A percentile compares a stretch with the other conserved stretches of the same genome.
These are phyloP conservation scores for Fusarium sp. DNA, from an alignment of 2,329 filamentous ascomycete species.

Conservation along the genomic window DNA sequence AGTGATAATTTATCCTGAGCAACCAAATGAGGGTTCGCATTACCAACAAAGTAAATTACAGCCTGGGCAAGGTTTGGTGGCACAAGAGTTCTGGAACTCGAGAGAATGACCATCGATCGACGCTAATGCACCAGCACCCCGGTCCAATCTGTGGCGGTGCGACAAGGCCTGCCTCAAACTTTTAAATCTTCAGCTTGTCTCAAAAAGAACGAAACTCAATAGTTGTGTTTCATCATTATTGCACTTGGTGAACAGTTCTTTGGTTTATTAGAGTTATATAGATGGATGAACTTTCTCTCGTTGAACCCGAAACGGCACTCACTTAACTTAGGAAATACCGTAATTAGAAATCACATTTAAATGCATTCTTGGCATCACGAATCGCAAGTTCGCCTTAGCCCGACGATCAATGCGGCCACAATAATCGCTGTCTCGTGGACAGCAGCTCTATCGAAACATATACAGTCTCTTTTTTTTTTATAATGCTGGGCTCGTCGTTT, in stretches of 20 bases:
- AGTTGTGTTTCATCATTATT: neutral
- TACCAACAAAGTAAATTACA: conserved; percentile 6
- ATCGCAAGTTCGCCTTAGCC: conserved; percentile 2
- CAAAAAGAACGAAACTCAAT: conserved; percentile 1
- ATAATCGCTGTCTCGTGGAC: neutral
- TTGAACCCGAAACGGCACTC: neutral
- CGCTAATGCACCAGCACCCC: conserved; percentile 53
- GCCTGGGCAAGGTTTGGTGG: conserved; percentile 15
- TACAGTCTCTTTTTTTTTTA: no score
- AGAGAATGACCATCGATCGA: conserved; percentile 48
- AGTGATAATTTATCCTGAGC: neutral
- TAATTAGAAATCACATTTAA: conserved; percentile 7
- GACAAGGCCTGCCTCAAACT: conserved; percentile 32
- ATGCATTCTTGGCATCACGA: conserved; percentile 8
- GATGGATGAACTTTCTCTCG: no score
- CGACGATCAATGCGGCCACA: neutral
- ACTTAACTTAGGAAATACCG: neutral
- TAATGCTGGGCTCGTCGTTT: no score
- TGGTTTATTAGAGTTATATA: neutral
- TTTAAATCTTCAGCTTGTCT: conserved; percentile 22
- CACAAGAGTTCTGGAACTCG: conserved; percentile 46
- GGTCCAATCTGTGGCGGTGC: conserved; percentile 54
- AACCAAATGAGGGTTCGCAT: neutral
- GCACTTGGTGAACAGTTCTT: no score
- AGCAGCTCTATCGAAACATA: no score